Conservation (phyloP, 495 filamentous ascomycete genomes). For the Daldinia bambusicola region DNA sequence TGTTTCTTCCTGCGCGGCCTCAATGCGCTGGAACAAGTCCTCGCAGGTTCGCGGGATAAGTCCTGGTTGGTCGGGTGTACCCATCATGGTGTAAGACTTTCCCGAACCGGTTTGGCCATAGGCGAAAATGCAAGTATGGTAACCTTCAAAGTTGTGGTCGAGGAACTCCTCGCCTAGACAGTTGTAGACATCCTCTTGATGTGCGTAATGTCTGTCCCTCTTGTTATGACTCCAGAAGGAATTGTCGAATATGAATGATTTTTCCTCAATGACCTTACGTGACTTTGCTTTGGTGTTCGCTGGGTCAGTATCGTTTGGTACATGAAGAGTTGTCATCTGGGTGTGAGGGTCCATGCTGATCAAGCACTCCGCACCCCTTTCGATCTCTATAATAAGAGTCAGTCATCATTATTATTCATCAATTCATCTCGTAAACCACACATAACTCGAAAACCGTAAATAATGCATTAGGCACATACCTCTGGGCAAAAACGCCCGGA, state of each 20-base stretch:
- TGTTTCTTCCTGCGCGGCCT: slow-evolving; percentile 73
- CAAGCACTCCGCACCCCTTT: slow-evolving; percentile 82
- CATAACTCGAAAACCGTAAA: neutral
- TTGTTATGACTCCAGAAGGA: slow-evolving; percentile 94
- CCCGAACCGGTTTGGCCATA: slow-evolving; percentile 98
- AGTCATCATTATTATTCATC: neutral
- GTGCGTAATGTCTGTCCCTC: slow-evolving; percentile 67
- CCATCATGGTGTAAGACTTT: slow-evolving; percentile 99
- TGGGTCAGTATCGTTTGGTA: slow-evolving; percentile 70
- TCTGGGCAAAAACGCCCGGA: slow-evolving; percentile 87
- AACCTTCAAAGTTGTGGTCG: slow-evolving; percentile 99
- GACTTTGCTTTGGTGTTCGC: slow-evolving; percentile 73
- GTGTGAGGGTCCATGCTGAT: slow-evolving; percentile 88
- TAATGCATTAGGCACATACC: slow-evolving; percentile 69
- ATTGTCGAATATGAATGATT: slow-evolving; percentile 94
- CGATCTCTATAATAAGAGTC: slow-evolving; percentile 68
- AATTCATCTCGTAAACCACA: neutral
- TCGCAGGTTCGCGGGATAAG: slow-evolving; percentile 97
- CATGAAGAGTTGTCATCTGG: slow-evolving; percentile 81
- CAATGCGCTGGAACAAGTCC: slow-evolving; percentile 95
- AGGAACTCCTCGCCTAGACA: slow-evolving; percentile 95
- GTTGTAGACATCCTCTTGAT: slow-evolving; percentile 93
- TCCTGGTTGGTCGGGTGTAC: slow-evolving; percentile 82
- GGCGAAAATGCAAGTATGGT: slow-evolving; percentile 98
- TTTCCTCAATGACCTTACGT: slow-evolving; percentile 85